phyloP scores from a whole-genome alignment of 129 eudicot species.

The Rutidosis leptorrhynchoides region DNA sequence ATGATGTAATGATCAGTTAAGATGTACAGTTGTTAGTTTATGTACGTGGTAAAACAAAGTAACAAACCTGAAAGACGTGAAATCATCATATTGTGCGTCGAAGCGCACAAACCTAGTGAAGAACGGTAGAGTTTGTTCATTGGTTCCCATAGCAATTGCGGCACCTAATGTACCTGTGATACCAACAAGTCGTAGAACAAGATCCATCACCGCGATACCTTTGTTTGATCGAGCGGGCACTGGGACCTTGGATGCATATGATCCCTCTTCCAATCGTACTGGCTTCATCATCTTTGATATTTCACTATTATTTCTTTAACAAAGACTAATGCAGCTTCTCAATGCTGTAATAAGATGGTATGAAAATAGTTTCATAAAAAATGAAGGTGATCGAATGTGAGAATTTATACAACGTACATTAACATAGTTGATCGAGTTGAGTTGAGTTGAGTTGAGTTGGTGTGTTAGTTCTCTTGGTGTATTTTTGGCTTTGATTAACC shows the following conservation, averaged over 20 bases:
- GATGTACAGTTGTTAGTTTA: neutral
- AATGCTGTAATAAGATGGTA: constrained; percentile 18
- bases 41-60: neutral
- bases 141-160: constrained; percentile 79
- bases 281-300: constrained; percentile 32
- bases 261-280: constrained; percentile 44
- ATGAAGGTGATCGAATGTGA: constrained; percentile 20
- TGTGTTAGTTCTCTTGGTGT: constrained; percentile 28
- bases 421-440: constrained; percentile 34
- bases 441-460: too few relatives aligned
- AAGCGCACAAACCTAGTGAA: constrained; percentile 49
- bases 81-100: constrained; percentile 61
- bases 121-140: constrained; percentile 68
- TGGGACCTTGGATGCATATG: constrained; percentile 36
- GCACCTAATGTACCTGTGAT: constrained; percentile 61
- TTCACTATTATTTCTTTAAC: neutral
- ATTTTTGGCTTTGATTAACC: constrained; percentile 29
- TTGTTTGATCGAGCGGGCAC: constrained; percentile 39
- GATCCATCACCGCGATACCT: constrained; percentile 57
- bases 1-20: neutral
- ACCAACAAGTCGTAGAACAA: constrained; percentile 51
- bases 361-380: constrained; percentile 18
- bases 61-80: constrained; percentile 61
- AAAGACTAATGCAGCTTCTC: constrained; percentile 20
- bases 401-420: constrained; percentile 20